A percentile compares a stretch with the other conserved stretches of the same genome.
These are phyloP conservation scores for Mycena venus DNA, from an alignment of 768 basidiomycete species.

Conservation along the genomic window DNA sequence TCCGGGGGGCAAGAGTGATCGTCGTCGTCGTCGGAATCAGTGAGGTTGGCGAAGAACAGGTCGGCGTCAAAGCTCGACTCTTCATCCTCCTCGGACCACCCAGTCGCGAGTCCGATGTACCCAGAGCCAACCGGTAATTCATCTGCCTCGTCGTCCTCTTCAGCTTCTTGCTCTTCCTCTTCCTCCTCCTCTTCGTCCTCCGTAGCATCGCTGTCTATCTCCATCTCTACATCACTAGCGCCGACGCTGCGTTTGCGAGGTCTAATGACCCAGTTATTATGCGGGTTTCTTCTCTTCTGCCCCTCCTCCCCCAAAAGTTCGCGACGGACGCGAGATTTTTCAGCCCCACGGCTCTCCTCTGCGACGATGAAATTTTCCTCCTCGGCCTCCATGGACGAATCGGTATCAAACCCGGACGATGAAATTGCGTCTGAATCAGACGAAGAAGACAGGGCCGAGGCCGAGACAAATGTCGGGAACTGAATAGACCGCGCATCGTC, in stretches of 20 bases:
- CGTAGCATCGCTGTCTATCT: constrained; percentile 68
- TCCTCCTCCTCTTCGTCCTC: constrained; percentile 75
- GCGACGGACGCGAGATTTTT: constrained; percentile 69
- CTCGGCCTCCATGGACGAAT: constrained; percentile 71
- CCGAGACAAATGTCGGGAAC: constrained; percentile 80
- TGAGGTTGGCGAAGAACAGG: constrained; percentile 85
- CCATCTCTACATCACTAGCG: constrained; percentile 73
- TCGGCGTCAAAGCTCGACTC: constrained; percentile 88
- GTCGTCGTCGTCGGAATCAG: constrained; percentile 62
- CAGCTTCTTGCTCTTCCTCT: constrained; percentile 54
- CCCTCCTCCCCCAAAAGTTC: constrained; percentile 70
- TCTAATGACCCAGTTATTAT: constrained; percentile 77
- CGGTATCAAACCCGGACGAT: constrained; percentile 61
- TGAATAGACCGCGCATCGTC: constrained; percentile 51
- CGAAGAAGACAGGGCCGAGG: constrained; percentile 66
- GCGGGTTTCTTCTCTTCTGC: constrained; percentile 53
- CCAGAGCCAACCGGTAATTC: constrained; percentile 49
- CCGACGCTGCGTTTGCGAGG: constrained; percentile 81
- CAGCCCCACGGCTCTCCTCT: constrained; percentile 53
- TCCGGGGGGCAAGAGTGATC: constrained; percentile 50
- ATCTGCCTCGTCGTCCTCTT: constrained; percentile 63
- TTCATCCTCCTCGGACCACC: constrained; percentile 87
- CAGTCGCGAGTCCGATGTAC: constrained; percentile 77
- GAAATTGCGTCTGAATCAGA: constrained; percentile 58
- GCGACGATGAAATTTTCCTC: constrained; percentile 72